Evolutionary conservation across 2,329 filamentous ascomycete genomes (phyloP).

Genomic region (Aspergillus cejpii): DNA sequence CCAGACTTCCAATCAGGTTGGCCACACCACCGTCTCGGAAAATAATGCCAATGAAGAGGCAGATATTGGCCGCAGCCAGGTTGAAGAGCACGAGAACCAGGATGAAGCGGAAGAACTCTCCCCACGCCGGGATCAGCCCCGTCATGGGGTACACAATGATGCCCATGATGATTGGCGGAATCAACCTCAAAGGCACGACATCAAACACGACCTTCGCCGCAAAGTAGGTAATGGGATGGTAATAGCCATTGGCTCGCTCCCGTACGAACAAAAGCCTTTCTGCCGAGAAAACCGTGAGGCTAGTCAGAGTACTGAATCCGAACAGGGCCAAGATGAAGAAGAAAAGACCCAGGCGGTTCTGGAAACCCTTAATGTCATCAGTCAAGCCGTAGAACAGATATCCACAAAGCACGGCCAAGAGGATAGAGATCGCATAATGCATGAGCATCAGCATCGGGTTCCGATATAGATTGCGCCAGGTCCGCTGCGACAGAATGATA

Average conservation of each 20-base stretch:
- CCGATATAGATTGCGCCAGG: slow-evolving; percentile 94
- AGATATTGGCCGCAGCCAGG: slow-evolving; percentile 85
- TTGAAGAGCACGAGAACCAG: slow-evolving; percentile 93
- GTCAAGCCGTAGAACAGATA: slow-evolving; percentile 95
- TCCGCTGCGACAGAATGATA: slow-evolving; percentile 77
- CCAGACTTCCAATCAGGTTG: slow-evolving; percentile 84
- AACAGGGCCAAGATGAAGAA: slow-evolving; percentile 95
- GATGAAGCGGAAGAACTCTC: slow-evolving; percentile 85
- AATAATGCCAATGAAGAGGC: slow-evolving; percentile 90
- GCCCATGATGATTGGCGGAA: slow-evolving; percentile 91
- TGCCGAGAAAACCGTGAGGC: slow-evolving; percentile 83
- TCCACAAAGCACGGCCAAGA: slow-evolving; percentile 87
- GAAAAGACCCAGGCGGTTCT: slow-evolving; percentile 93
- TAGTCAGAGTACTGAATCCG: slow-evolving; percentile 92
- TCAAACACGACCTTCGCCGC: slow-evolving; percentile 96
- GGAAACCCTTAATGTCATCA: slow-evolving; percentile 94
- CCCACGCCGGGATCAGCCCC: slow-evolving; percentile 71
- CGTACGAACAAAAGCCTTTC: slow-evolving; percentile 87
- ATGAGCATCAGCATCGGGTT: slow-evolving; percentile 98
- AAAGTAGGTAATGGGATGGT: slow-evolving; percentile 89
- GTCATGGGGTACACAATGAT: slow-evolving; percentile 98
- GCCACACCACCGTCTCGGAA: slow-evolving; percentile 88
- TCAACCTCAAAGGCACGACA: slow-evolving; percentile 85
- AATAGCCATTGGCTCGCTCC: slow-evolving; percentile 94
- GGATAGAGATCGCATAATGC: slow-evolving; percentile 93